A percentile compares a stretch with the other conserved stretches of the same genome.
Conservation (phyloP, 169 alveolate species). For the Amoebophrya sp. region DNA sequence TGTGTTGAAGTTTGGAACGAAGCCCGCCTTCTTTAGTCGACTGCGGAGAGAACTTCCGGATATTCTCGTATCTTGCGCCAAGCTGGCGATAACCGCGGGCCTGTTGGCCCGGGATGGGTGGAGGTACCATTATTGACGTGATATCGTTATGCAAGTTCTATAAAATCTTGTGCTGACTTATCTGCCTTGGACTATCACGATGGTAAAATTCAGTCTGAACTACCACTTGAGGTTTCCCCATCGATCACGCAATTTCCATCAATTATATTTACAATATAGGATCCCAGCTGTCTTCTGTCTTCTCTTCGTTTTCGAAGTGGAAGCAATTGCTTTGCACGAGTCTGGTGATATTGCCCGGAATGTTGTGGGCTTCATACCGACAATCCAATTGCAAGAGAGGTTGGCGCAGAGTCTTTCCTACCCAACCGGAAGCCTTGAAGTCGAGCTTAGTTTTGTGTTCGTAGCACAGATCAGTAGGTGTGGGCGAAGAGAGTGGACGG, state of each 20-base stretch:
- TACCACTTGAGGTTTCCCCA: too few relatives aligned
- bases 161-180: too few relatives aligned
- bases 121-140: too few relatives aligned
- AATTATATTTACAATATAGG: too few relatives aligned
- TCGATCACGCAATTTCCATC: too few relatives aligned
- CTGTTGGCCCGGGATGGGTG: not conserved
- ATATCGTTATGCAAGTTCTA: too few relatives aligned
- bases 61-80: not conserved
- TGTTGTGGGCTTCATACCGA: not conserved
- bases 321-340: not conserved
- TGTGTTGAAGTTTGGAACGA: not conserved
- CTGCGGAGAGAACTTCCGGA: not conserved
- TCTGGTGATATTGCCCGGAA: not conserved
- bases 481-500: not conserved
- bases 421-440: too few relatives aligned
- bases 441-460: too few relatives aligned
- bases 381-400: not conserved
- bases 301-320: not conserved
- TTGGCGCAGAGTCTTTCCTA: not conserved
- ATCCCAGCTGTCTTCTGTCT: not conserved
- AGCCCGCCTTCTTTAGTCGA: not conserved
- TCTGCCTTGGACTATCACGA: too few relatives aligned
- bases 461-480: too few relatives aligned
- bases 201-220: too few relatives aligned
- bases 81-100: not conserved